Percentiles rank a stretch among this genome's conserved stretches.
Evolutionary conservation across 108 stramenopile genomes (phyloP).

Genomic region (Pelagomonas calceolata): DNA sequence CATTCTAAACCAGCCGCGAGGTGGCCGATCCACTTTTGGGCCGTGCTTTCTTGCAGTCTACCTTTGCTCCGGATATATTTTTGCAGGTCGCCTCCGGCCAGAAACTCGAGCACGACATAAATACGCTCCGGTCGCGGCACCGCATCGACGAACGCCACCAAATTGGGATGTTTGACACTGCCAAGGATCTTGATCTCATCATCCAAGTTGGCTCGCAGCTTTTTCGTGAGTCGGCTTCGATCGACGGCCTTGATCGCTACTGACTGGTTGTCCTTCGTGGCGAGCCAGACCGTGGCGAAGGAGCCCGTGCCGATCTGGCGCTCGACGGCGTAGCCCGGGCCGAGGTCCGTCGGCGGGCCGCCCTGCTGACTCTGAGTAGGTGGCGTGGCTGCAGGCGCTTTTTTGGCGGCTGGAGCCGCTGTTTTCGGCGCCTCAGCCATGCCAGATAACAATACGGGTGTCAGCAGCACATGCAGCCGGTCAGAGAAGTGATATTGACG

Average conservation of each 20-base stretch:
- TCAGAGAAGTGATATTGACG: no score
- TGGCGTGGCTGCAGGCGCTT: no score
- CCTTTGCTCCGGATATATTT: slow-evolving; percentile 62
- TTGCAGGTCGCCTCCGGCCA: slow-evolving; percentile 86
- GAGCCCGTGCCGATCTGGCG: slow-evolving; percentile 28
- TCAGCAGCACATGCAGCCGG: no score
- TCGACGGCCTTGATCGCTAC: slow-evolving; percentile 88
- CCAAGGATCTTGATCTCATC: slow-evolving; percentile 86
- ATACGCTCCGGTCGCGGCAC: slow-evolving; percentile 72
- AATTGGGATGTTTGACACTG: slow-evolving; percentile 77
- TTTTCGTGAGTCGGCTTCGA: slow-evolving; percentile 75
- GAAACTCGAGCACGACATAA: slow-evolving; percentile 89
- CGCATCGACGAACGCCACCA: slow-evolving; percentile 67
- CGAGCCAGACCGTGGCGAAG: slow-evolving; percentile 24
- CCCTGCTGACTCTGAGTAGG: no score
- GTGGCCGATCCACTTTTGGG: slow-evolving; percentile 75
- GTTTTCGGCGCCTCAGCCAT: no score
- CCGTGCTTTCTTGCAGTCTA: slow-evolving; percentile 60
- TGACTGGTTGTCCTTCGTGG: not conserved
- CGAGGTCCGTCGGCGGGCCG: no score
- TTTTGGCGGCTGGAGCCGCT: no score
- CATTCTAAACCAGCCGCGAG: slow-evolving; percentile 74
- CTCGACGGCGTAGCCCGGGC: slow-evolving; percentile 8
- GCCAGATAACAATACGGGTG: no score
- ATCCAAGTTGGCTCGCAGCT: slow-evolving; percentile 87